Conservation (phyloP, 139 green algal genomes). For the Penium margaritaceum region DNA sequence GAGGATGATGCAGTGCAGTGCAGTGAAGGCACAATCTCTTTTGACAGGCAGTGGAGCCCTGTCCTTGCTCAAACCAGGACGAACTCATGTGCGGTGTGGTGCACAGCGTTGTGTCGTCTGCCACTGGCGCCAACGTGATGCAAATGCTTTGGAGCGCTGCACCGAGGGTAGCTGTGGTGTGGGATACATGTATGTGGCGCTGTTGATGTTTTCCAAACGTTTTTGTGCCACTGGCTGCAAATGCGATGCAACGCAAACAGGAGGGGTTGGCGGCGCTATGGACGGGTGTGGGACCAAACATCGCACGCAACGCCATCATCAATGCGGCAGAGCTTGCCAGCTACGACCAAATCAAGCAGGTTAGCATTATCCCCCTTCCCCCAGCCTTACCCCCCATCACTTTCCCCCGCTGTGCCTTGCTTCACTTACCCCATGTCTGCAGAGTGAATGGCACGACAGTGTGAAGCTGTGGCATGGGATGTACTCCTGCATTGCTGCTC, state of each 20-base stretch:
- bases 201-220: neutral
- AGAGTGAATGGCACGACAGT: neutral
- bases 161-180: conserved; percentile 36
- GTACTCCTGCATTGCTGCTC: no score
- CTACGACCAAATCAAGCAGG: conserved; percentile 79
- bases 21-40: no score
- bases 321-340: conserved; percentile 92
- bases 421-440: neutral
- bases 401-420: neutral
- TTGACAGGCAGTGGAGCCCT: no score
- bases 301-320: conserved; percentile 92
- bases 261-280: conserved; percentile 84
- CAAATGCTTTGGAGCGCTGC: no score
- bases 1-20: no score
- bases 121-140: no score
- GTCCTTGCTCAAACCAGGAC: no score
- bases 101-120: no score
- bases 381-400: neutral
- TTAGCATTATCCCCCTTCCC: conserved; percentile 6
- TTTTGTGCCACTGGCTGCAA: neutral
- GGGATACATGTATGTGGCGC: neutral
- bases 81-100: no score
- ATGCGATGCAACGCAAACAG: no score
- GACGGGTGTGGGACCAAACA: conserved; percentile 89
- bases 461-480: no score